These are phyloP conservation scores for Dictyostelium citrinum DNA, from an alignment of 78 protist genomes.

Conservation along the genomic window DNA sequence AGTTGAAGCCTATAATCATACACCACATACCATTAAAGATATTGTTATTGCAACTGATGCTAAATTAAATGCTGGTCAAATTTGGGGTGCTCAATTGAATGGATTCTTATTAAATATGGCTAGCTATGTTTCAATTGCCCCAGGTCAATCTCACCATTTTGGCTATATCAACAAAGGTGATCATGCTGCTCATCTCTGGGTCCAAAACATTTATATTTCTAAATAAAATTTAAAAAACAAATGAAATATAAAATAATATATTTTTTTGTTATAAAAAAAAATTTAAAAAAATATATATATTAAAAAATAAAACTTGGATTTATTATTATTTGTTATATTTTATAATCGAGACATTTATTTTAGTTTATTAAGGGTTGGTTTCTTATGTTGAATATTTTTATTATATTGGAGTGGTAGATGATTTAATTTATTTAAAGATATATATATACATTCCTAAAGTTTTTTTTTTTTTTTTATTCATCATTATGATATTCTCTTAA, in stretches of 20 bases:
- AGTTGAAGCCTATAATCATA: neutral
- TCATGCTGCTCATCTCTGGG: slow-evolving; percentile 1
- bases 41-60: slow-evolving; percentile 16
- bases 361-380: no score
- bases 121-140: neutral
- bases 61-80: neutral
- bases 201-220: neutral
- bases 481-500: slow-evolving; percentile 36
- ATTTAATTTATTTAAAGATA: no score
- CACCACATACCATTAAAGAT: neutral
- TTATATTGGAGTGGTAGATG: no score
- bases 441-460: neutral
- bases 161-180: slow-evolving; percentile 22
- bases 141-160: slow-evolving; percentile 7
- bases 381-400: no score
- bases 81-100: slow-evolving; percentile 5
- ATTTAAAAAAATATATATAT: no score
- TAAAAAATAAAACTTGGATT: no score
- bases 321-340: no score
- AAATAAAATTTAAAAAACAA: neutral
- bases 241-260: no score
- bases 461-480: neutral
- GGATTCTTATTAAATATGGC: neutral
- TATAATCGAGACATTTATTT: no score
- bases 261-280: no score